Evolutionary conservation across 2,329 filamentous ascomycete species (phyloP).

Genomic region (Arachnopeziza araneosa): DNA sequence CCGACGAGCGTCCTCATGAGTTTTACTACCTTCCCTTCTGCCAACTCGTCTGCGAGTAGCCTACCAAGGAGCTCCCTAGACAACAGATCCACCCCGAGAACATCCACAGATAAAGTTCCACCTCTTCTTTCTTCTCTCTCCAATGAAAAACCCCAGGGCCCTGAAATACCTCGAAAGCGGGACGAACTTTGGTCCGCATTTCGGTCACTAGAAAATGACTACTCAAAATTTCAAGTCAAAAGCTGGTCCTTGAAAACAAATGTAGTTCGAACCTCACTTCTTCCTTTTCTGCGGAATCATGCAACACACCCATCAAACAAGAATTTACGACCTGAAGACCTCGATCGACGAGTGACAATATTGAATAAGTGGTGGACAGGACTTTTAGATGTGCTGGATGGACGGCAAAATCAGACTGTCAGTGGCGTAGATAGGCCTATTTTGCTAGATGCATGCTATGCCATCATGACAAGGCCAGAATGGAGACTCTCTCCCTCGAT

Average conservation of each 20-base stretch:
- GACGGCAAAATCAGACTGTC: constrained; percentile 62
- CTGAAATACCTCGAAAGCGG: constrained; percentile 45
- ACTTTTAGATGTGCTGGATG: constrained; percentile 62
- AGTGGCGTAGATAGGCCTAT: constrained; percentile 64
- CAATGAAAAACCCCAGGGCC: constrained; percentile 29
- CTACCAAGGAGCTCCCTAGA: constrained; percentile 41
- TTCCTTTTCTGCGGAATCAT: constrained; percentile 61
- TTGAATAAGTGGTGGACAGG: constrained; percentile 73
- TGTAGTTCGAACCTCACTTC: constrained; percentile 56
- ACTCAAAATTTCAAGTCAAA: constrained; percentile 64
- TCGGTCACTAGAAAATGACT: constrained; percentile 62
- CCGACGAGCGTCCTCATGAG: constrained; percentile 28
- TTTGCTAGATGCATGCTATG: constrained; percentile 62
- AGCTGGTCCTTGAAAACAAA: constrained; percentile 64
- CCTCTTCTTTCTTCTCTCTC: constrained; percentile 33
- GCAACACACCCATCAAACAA: constrained; percentile 53
- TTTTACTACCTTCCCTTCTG: constrained; percentile 24
- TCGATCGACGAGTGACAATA: constrained; percentile 61
- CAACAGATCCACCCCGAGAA: constrained; percentile 36
- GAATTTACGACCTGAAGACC: constrained; percentile 58
- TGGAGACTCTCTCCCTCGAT: constrained; percentile 59
- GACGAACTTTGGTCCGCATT: constrained; percentile 68
- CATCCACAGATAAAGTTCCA: constrained; percentile 41
- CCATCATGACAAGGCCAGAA: constrained; percentile 66
- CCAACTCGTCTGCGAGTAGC: constrained; percentile 31